Percentiles rank a stretch among this genome's conserved stretches.
Conservation (phyloP, 2,329 filamentous ascomycete species). For the Stenocarpella maydis region DNA sequence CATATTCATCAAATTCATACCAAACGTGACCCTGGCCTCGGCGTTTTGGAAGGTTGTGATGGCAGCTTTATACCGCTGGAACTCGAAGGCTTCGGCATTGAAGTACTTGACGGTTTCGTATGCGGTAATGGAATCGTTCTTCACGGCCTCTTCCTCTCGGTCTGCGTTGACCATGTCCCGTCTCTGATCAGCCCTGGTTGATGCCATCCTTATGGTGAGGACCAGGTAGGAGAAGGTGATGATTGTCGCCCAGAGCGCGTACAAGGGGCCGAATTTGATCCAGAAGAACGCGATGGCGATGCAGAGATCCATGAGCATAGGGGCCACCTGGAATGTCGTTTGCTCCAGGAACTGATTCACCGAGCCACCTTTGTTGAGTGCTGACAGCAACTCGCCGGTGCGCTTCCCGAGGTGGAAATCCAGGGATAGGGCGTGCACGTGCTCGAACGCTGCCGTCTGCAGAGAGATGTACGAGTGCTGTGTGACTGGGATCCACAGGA, state of each 20-base stretch:
- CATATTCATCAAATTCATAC: conserved; percentile 82
- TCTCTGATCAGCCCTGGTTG: conserved; percentile 89
- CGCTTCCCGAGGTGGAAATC: conserved; percentile 98
- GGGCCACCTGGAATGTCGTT: conserved; percentile 93
- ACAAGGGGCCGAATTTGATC: conserved; percentile 83
- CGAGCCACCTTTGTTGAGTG: conserved; percentile 92
- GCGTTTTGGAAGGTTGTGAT: conserved; percentile 76
- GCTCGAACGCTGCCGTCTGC: conserved; percentile 94
- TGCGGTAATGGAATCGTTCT: conserved; percentile 98
- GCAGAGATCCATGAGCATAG: conserved; percentile 90
- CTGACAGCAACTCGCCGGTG: conserved; percentile 94
- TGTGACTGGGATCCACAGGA: conserved; percentile 94
- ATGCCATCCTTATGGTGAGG: conserved; percentile 94
- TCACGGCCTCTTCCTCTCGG: conserved; percentile 94
- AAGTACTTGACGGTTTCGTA: conserved; percentile 96
- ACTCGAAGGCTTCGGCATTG: conserved; percentile 84
- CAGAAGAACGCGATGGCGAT: conserved; percentile 86
- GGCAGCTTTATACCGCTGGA: conserved; percentile 74
- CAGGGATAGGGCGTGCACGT: conserved; percentile 92
- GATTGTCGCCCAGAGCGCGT: conserved; percentile 86
- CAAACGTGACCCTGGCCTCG: conserved; percentile 79
- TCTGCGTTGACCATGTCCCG: conserved; percentile 95
- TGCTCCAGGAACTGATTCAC: conserved; percentile 98
- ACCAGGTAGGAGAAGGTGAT: conserved; percentile 97
- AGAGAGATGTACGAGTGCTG: conserved; percentile 96